Percentiles rank a stretch among this genome's conserved stretches.
Conservation (phyloP, 2,329 filamentous ascomycete genomes). For the Colletotrichum sp. region DNA sequence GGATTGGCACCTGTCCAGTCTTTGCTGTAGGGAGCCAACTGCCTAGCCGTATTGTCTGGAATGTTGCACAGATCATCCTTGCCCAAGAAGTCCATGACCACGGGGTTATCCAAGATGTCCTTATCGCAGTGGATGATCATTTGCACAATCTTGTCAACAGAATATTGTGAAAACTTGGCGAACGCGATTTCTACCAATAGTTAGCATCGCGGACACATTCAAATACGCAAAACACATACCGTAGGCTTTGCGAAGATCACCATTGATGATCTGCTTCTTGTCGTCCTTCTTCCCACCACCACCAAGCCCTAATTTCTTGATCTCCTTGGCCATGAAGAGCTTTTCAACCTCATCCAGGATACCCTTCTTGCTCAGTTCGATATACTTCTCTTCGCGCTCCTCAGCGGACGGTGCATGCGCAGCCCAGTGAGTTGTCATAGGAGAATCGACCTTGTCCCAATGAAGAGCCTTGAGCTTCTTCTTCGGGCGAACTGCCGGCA, state of each 20-base stretch:
- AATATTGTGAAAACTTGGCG: conserved; percentile 86
- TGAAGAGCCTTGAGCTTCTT: conserved; percentile 99
- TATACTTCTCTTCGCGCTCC: conserved; percentile 93
- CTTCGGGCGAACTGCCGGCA: conserved; percentile 88
- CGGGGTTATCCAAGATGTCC: conserved; percentile 84
- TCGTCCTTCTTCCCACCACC: conserved; percentile 77
- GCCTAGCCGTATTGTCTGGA: conserved; percentile 86
- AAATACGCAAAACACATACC: conserved; percentile 51
- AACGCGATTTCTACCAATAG: conserved; percentile 75
- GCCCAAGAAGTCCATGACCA: conserved; percentile 96
- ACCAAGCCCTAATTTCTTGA: conserved; percentile 80
- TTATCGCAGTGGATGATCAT: conserved; percentile 96
- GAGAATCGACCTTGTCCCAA: conserved; percentile 97
- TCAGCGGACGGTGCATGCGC: conserved; percentile 84
- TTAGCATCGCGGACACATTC: neutral
- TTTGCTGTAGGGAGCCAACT: conserved; percentile 93
- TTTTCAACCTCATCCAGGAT: conserved; percentile 98
- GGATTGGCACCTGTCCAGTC: conserved; percentile 95
- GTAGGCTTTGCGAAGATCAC: conserved; percentile 86
- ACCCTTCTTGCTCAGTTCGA: conserved; percentile 90
- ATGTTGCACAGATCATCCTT: conserved; percentile 93
- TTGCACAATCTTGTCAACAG: conserved; percentile 84
- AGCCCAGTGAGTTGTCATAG: conserved; percentile 92
- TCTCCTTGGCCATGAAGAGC: conserved; percentile 96
- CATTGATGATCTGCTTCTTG: conserved; percentile 96